Conservation (phyloP, 148 eudicot genomes). For the Silene latifolia region DNA sequence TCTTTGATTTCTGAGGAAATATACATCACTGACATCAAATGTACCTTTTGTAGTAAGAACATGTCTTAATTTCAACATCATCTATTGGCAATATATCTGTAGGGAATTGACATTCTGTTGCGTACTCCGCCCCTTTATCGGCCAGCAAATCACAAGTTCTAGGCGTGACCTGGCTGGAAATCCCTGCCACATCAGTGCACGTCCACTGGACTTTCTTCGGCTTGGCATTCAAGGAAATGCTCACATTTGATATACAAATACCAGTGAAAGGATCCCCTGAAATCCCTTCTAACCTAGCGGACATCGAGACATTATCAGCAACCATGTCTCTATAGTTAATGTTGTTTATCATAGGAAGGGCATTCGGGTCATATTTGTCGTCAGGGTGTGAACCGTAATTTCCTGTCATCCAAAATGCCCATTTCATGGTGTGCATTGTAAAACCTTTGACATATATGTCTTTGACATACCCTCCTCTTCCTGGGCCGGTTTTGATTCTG, state of each 20-base stretch:
- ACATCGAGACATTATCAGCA: conserved; percentile 78
- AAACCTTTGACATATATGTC: conserved; percentile 74
- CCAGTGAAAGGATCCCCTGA: conserved; percentile 74
- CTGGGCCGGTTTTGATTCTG: conserved; percentile 75
- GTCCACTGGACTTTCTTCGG: conserved; percentile 75
- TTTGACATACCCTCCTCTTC: conserved; percentile 82
- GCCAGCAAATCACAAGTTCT: conserved; percentile 55
- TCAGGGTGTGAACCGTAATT: conserved; percentile 87
- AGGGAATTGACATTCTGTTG: conserved; percentile 52
- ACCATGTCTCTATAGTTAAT: conserved; percentile 76
- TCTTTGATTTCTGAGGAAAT: background rate
- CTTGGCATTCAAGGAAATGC: conserved; percentile 48
- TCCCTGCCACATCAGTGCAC: conserved; percentile 65
- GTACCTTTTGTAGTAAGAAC: conserved; percentile 36
- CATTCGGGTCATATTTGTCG: conserved; percentile 65
- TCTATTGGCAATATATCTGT: conserved; percentile 59
- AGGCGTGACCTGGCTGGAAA: conserved; percentile 67
- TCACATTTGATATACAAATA: conserved; percentile 83
- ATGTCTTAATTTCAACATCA: conserved; percentile 44
- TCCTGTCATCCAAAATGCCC: conserved; percentile 94
- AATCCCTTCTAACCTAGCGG: conserved; percentile 71
- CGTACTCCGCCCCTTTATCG: conserved; percentile 39
- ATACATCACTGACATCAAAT: conserved; percentile 11
- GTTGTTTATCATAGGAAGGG: conserved; percentile 61
- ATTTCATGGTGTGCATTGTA: conserved; percentile 81